These are phyloP conservation scores for Podosphaera aphanis DNA, from an alignment of 2,329 filamentous ascomycete genomes.

Conservation along the genomic window DNA sequence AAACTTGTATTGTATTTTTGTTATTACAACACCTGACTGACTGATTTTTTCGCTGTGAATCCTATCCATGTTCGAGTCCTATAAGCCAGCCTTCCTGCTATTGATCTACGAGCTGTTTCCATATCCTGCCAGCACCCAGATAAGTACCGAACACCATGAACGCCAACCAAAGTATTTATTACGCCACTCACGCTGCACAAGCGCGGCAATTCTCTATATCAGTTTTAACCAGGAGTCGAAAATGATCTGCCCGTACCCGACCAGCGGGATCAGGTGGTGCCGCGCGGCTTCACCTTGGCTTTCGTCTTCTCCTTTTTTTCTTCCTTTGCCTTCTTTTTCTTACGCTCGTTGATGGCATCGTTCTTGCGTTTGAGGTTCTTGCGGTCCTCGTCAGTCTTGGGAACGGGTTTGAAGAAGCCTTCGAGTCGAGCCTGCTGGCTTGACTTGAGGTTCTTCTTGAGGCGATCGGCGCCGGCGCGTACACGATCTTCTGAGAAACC, in stretches of 20 bases:
- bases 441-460: constrained; percentile 78
- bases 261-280: constrained; percentile 8
- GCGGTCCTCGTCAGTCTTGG: constrained; percentile 72
- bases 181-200: constrained; percentile 1
- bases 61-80: not conserved
- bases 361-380: constrained; percentile 74
- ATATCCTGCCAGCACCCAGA: no score
- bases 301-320: constrained; percentile 92
- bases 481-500: constrained; percentile 94
- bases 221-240: no score
- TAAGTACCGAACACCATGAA: not conserved
- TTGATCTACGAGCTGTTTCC: no score
- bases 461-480: constrained; percentile 47
- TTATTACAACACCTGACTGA: no score
- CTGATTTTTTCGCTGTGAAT: not conserved
- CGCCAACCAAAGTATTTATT: not conserved
- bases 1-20: not conserved
- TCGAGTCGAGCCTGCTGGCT: constrained; percentile 79
- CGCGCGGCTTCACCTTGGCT: constrained; percentile 62
- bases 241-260: no score
- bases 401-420: constrained; percentile 87
- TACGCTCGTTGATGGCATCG: constrained; percentile 73
- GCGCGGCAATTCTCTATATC: not conserved
- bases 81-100: not conserved
- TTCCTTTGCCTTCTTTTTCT: constrained; percentile 86